Evolutionary conservation across 495 filamentous ascomycete species (phyloP).

Genomic region (Trichoderma erinaceum): DNA sequence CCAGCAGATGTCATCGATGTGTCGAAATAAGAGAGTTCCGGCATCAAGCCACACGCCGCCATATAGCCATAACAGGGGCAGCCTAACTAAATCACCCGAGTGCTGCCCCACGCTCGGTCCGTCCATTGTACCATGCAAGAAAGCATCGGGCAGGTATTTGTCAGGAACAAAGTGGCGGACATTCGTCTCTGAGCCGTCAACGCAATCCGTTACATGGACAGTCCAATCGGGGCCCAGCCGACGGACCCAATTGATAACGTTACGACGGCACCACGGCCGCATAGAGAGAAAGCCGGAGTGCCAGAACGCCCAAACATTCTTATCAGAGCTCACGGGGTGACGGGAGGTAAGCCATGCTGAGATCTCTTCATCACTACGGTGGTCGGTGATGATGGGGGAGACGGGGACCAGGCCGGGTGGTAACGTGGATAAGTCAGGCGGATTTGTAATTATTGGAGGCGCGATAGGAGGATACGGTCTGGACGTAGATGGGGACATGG

Average conservation of each 20-base stretch:
- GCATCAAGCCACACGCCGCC: constrained; percentile 39
- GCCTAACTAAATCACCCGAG: constrained; percentile 32
- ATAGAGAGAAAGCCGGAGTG: constrained; percentile 30
- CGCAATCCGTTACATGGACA: constrained; percentile 26
- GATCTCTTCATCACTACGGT: constrained; percentile 24
- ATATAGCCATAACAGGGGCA: constrained; percentile 31
- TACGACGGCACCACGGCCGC: constrained; percentile 34
- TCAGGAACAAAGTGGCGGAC: constrained; percentile 14
- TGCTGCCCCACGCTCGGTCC: constrained; percentile 29
- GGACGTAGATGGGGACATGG: no score
- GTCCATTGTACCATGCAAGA: constrained; percentile 32
- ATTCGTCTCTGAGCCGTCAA: constrained; percentile 25
- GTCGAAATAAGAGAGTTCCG: constrained; percentile 33
- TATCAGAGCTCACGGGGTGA: constrained; percentile 23
- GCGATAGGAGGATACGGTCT: no score
- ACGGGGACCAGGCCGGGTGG: no score
- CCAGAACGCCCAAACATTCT: constrained; percentile 43
- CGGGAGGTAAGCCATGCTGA: constrained; percentile 22
- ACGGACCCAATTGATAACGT: constrained; percentile 32
- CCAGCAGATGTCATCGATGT: constrained; percentile 40
- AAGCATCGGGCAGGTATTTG: constrained; percentile 29
- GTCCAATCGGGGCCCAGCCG: constrained; percentile 28
- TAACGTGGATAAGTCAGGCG: no score
- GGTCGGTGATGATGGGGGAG: neutral
- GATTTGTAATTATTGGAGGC: no score